Conservation (phyloP, 352 stramenopile species). For the Thalassiosira mediterranea region DNA sequence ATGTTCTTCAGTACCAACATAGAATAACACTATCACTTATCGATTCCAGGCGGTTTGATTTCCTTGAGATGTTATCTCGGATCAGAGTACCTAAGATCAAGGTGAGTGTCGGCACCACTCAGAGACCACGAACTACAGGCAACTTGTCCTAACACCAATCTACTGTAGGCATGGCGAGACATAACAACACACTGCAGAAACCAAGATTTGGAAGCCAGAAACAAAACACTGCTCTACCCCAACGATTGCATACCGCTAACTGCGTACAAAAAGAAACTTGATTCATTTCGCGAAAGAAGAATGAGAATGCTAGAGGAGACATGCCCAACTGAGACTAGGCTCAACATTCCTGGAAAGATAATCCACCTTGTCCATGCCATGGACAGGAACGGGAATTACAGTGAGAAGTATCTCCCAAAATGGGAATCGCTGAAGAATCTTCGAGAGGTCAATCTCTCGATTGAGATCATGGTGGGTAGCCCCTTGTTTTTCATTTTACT, state of each 20-base stretch:
- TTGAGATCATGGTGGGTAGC: conserved; percentile 20
- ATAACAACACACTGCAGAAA: conserved; percentile 20
- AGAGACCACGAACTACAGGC: no score
- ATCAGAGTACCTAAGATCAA: conserved; percentile 39
- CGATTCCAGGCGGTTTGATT: conserved; percentile 41
- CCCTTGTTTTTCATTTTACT: no score
- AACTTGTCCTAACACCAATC: no score
- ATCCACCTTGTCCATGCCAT: conserved; percentile 36
- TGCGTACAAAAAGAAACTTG: conserved; percentile 22
- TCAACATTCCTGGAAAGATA: conserved; percentile 31
- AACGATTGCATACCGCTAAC: conserved; percentile 4
- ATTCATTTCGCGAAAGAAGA: conserved; percentile 16
- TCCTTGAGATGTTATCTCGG: conserved; percentile 25
- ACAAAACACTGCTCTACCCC: conserved; percentile 18
- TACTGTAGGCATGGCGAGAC: no score
- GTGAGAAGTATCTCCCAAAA: conserved; percentile 30
- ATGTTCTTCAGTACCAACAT: no score
- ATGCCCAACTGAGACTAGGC: conserved; percentile 9
- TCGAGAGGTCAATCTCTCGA: conserved; percentile 14
- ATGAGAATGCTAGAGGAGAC: conserved; percentile 6
- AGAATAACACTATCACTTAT: no score
- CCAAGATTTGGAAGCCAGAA: conserved; percentile 34
- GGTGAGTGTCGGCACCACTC: conserved; percentile 12
- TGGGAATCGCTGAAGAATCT: conserved; percentile 21
- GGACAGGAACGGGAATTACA: no score